A percentile compares a stretch with the other conserved stretches of the same genome.
Conservation (phyloP, 257 asterid genomes). For the Jasminum sambac region DNA sequence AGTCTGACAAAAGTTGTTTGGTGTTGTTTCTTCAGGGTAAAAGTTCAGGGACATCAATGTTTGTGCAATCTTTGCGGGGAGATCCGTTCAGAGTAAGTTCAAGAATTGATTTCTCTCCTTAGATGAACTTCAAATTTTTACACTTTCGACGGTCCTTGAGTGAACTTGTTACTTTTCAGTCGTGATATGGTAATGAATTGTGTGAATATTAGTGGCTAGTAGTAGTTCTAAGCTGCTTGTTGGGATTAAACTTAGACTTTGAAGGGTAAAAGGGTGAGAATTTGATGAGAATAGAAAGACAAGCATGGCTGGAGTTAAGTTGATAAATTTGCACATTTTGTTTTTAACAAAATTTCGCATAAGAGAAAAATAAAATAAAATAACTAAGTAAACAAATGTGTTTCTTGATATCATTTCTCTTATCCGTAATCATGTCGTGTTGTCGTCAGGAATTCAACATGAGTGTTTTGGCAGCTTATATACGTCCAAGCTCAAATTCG, state of each 20-base stretch:
- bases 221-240: too few relatives aligned
- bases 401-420: neutral
- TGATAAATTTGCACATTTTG: conserved; percentile 3
- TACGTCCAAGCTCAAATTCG: conserved; percentile 77
- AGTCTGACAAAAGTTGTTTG: conserved; percentile 9
- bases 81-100: conserved; percentile 84
- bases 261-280: too few relatives aligned
- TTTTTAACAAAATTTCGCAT: neutral
- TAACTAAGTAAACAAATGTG: too few relatives aligned
- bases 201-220: too few relatives aligned
- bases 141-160: neutral
- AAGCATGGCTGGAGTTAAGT: too few relatives aligned
- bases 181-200: too few relatives aligned
- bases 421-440: conserved; percentile 15
- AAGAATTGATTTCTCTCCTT: conserved; percentile 7
- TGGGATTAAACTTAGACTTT: too few relatives aligned
- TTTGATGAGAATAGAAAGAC: too few relatives aligned
- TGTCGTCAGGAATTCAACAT: conserved; percentile 75
- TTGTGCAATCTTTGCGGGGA: conserved; percentile 90
- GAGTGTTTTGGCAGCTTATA: conserved; percentile 85
- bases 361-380: too few relatives aligned
- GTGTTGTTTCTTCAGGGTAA: conserved; percentile 61
- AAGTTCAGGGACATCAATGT: conserved; percentile 87
- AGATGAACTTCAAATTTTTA: conserved; percentile 13
- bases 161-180: too few relatives aligned